These are phyloP conservation scores for Neurospora sp. DNA, from an alignment of 495 filamentous ascomycete species.

Conservation along the genomic window DNA sequence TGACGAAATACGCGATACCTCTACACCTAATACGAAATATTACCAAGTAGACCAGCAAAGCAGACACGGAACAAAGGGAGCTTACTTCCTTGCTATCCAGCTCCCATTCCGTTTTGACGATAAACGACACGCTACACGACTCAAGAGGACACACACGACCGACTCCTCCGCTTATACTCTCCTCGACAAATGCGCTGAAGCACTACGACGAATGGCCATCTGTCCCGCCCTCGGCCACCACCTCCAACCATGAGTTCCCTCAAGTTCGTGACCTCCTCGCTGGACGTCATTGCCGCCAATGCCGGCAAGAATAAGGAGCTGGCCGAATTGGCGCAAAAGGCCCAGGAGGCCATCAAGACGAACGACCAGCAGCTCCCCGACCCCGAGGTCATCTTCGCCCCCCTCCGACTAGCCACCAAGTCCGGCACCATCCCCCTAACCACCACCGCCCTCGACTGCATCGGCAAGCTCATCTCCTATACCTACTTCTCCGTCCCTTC, in stretches of 20 bases:
- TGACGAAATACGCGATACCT: neutral
- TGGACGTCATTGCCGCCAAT: conserved; percentile 85
- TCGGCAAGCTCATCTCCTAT: conserved; percentile 96
- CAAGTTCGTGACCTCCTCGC: conserved; percentile 83
- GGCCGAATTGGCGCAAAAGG: conserved; percentile 66
- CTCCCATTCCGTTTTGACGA: neutral
- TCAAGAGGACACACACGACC: neutral
- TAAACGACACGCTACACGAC: neutral
- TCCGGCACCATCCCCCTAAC: conserved; percentile 71
- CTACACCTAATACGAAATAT: neutral
- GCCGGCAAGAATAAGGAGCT: conserved; percentile 71
- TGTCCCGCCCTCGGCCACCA: conserved; percentile 22
- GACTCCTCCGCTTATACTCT: neutral
- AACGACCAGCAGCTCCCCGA: conserved; percentile 60
- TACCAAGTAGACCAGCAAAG: neutral
- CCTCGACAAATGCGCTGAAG: conserved; percentile 18
- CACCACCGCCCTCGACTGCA: conserved; percentile 89
- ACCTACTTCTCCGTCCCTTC: conserved; percentile 86
- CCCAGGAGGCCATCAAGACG: conserved; percentile 72
- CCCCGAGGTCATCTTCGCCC: conserved; percentile 84
- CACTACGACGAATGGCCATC: conserved; percentile 29
- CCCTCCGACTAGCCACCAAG: conserved; percentile 78
- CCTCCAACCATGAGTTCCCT: conserved; percentile 69
- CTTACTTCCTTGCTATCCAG: neutral
- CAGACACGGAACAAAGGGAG: neutral